Conservation (phyloP, 257 asterid genomes). For the Solanum dulcamara region DNA sequence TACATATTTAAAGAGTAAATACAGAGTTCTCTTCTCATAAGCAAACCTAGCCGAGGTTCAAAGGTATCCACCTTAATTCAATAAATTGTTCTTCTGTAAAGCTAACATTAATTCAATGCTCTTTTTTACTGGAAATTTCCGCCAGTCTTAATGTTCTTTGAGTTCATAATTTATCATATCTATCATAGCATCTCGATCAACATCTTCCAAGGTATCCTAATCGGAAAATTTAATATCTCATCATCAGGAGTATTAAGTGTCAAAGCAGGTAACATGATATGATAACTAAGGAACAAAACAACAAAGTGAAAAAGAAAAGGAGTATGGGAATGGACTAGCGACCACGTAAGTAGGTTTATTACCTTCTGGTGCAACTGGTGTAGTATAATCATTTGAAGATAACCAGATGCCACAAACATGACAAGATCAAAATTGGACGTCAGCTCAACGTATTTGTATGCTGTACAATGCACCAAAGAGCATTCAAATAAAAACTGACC, state of each 20-base stretch:
- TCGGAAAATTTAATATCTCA: background rate
- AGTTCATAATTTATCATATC: background rate
- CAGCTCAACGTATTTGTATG: conserved; percentile 11
- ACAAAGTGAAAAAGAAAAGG: background rate
- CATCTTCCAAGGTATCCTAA: background rate
- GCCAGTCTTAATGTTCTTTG: background rate
- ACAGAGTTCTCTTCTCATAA: background rate
- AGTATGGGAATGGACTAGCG: background rate
- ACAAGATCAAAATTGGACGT: conserved; percentile 15
- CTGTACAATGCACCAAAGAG: background rate
- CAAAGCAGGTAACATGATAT: background rate
- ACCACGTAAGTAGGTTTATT: conserved; percentile 6
- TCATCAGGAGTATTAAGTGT: background rate
- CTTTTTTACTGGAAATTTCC: background rate
- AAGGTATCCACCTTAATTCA: background rate
- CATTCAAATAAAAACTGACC: conserved; percentile 36
- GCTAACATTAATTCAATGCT: background rate
- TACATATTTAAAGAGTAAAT: background rate
- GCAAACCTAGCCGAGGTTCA: background rate
- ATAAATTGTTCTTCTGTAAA: background rate
- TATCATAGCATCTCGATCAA: background rate
- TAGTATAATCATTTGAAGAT: conserved; percentile 10
- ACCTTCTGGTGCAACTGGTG: conserved; percentile 78
- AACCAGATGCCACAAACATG: conserved; percentile 25
- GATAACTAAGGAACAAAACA: background rate